Base-by-base conservation (phyloP, 345 rosid species). In the Acer saccharum region DNA sequence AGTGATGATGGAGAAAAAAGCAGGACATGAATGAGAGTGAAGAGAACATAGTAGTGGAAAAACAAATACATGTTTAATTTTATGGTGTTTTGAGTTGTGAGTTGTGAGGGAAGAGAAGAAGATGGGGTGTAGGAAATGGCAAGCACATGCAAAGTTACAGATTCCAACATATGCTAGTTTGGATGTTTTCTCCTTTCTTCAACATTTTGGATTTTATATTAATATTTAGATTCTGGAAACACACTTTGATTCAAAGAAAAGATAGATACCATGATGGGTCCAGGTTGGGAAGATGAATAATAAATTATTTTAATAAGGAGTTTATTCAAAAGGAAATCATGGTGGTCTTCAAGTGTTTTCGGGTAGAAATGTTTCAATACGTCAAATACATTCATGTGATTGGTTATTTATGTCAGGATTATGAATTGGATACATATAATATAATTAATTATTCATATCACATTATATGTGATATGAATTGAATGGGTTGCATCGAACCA, bases 41-140 rank as follows among this genome's bases (percentile, higher is more conserved):
- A 54, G 41, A 80, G 10, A 65, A 80, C 69, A 79, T 52, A 68
- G 66, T 20, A 76, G n/a, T 63, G 68, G 25, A 62, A 32, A 13
- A 67, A 41, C 29, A 66, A 60, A 35, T 74, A 41, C 84, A 81
- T 84, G 39, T 20, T 32, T 32, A 32, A 32, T 32, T 3, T 32
- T 32, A 6, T 32, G 35, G 35, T 4, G 35, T 32, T 29, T 0
- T 25, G 1, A 25, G 27, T 25, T 25, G 32, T 29, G 48, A 68
- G n/a, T 50, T 52, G 7, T 52, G 57, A 52, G 57, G 7, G 21
- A 21, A 58, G 20, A n/a, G 9, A 25, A 18, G 21, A 20, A 18
- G 10, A 43, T 72, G 63, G 27, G 63, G 27, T 58, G 11, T 27
- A n/a, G 75, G 44, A 57, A 32, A 72, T 72, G 65, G 66, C 29